phyloP scores from a whole-genome alignment of 345 rosid genomes.

The Acer campestre region DNA sequence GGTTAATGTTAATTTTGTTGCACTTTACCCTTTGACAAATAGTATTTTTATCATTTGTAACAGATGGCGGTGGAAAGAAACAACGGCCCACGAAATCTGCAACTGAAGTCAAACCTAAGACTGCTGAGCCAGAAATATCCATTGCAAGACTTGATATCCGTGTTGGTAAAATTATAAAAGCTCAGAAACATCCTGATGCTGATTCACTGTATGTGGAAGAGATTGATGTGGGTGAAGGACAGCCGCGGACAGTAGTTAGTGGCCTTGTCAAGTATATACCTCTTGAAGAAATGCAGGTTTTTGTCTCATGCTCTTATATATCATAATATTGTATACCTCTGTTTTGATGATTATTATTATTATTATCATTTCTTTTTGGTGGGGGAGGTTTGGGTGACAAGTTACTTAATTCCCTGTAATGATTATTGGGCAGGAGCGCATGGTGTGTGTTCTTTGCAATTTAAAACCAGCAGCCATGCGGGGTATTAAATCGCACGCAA shows the following conservation, averaged over 20 bases:
- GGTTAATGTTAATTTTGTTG: neutral
- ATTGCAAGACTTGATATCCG: conserved; percentile 85
- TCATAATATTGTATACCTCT: neutral
- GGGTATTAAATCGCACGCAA: conserved; percentile 89
- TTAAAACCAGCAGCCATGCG: conserved; percentile 89
- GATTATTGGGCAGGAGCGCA: conserved; percentile 65
- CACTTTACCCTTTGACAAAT: neutral
- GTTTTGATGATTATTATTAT: neutral
- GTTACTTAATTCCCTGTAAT: neutral
- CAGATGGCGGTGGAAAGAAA: conserved; percentile 63
- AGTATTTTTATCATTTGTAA: conserved; percentile 9
- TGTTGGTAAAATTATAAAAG: conserved; percentile 72
- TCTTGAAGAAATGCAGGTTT: conserved; percentile 85
- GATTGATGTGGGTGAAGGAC: conserved; percentile 80
- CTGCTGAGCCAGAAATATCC: conserved; percentile 62
- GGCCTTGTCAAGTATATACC: conserved; percentile 86
- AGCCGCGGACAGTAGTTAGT: conserved; percentile 75
- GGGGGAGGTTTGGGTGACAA: too few relatives aligned
- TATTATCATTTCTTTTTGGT: too few relatives aligned
- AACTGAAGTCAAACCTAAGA: conserved; percentile 42
- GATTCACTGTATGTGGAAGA: conserved; percentile 83
- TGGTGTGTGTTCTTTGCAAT: conserved; percentile 96
- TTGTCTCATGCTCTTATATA: conserved; percentile 10
- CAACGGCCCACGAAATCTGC: conserved; percentile 24
- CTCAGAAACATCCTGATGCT: conserved; percentile 84